Base-by-base conservation (phyloP, 75 land plant species). In the Ceratopteris richardii region DNA sequence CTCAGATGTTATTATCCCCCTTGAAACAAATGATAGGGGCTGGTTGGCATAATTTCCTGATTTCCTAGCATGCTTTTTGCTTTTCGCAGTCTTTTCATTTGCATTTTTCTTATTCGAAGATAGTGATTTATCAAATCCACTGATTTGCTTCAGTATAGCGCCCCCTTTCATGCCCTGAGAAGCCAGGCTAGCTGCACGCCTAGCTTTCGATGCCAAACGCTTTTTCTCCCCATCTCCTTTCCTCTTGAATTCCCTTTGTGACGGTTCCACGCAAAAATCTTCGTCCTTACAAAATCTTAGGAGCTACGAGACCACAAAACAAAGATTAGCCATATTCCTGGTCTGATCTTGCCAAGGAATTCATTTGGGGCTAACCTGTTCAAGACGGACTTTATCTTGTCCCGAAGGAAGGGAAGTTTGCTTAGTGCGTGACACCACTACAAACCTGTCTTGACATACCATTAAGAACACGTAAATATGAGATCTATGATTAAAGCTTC, bases 11-110 rank as follows among this genome's bases (percentile, higher is more conserved):
- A 94, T 76, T 10, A 61, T 37, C 18, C 98, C 98, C 60, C 82
- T 78, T 2, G 96, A 79, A 17, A 94, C 70, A 69, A 94, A 94
- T 19, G 94, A 77, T 29, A 89, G 66, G 0, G 98, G 98, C 23
- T 80, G 76, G 56, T 67, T 72, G 0, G 85, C 83, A 70, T 72
- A 81, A 24, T 48, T 56, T 9, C 51, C 36, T 29, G 33, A 41
- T 40, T 58, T 77, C 39, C 42, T 53, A 29, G 50, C 48, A 33
- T 54, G 44, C 36, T 62, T 73, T 17, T 29, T 72, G 31, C 30
- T 36, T 39, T 68, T 65, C 22, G 39, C 47, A n/a, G 17, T 66
- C 5, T 21, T 25, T 27, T 19, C 11, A 0, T 22, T n/a, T 20
- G 50, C 48, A 21, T 30, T 21, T 44, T 60, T 53, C 57, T 31